Conservation (phyloP, 23 red algal genomes). For the Cyanidioschyzon merolae region DNA sequence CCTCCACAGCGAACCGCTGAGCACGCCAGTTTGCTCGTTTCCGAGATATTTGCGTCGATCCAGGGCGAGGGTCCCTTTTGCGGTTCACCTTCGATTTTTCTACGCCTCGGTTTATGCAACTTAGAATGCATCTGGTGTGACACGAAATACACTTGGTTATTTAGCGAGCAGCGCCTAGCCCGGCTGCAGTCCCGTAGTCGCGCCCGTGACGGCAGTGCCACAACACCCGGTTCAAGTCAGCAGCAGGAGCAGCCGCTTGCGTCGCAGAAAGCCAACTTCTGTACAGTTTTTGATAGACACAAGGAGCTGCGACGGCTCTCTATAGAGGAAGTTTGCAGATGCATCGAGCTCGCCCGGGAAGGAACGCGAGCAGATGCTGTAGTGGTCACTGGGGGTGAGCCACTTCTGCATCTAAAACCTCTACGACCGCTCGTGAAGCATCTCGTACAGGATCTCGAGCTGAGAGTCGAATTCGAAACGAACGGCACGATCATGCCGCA, state of each 20-base stretch:
- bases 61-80: constrained; percentile 92
- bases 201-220: no score
- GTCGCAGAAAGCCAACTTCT: not conserved
- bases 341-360: constrained; percentile 20
- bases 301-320: constrained; percentile 34
- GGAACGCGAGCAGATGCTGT: constrained; percentile 20
- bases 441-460: constrained; percentile 27
- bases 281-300: constrained; percentile 21
- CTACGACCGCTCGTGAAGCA: constrained; percentile 27
- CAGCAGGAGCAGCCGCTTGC: no score
- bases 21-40: constrained; percentile 56
- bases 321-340: constrained; percentile 18
- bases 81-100: constrained; percentile 76
- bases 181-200: no score
- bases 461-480: constrained; percentile 79
- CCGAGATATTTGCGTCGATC: constrained; percentile 80
- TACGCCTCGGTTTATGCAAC: constrained; percentile 83
- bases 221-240: no score
- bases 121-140: constrained; percentile 91
- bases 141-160: constrained; percentile 82
- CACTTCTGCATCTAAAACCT: constrained; percentile 59
- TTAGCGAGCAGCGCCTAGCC: constrained; percentile 19
- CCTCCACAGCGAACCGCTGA: no score
- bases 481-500: constrained; percentile 78
- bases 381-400: constrained; percentile 84